Percentiles rank a stretch among this genome's conserved stretches.
Conservation (phyloP, 352 stramenopile genomes). For the Globisporangium cylindrosporum region DNA sequence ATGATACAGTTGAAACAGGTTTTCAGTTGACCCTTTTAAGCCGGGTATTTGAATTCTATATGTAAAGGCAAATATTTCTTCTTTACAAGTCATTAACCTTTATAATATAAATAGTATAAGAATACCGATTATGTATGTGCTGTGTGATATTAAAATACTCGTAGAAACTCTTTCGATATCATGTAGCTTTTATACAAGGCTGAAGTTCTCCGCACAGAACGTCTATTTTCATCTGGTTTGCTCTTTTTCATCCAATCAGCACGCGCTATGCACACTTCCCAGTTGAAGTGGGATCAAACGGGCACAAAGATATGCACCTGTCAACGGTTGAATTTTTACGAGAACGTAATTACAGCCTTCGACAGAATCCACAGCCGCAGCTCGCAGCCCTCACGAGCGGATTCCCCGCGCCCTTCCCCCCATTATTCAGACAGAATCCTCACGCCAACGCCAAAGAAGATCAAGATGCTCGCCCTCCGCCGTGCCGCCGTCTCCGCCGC, state of each 20-base stretch:
- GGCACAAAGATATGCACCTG: not conserved
- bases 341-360: constrained; percentile 10
- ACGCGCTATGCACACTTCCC: not conserved
- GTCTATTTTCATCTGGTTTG: not conserved
- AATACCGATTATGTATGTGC: not conserved
- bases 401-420: not conserved
- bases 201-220: not conserved
- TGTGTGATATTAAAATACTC: not conserved
- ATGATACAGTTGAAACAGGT: too few relatives aligned
- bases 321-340: constrained; percentile 7
- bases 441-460: constrained; percentile 8
- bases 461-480: constrained; percentile 66
- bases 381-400: not conserved
- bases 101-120: not conserved
- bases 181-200: not conserved
- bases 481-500: constrained; percentile 42
- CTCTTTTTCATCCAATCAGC: constrained; percentile 1
- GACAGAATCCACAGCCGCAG: not conserved
- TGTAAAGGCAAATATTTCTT: too few relatives aligned
- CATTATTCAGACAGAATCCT: not conserved
- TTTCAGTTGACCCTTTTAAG: too few relatives aligned
- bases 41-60: too few relatives aligned
- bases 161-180: not conserved
- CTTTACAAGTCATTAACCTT: not conserved
- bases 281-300: not conserved